Base-by-base conservation (phyloP, 2,329 filamentous ascomycete species). In the Trichoderma arundinaceum region DNA sequence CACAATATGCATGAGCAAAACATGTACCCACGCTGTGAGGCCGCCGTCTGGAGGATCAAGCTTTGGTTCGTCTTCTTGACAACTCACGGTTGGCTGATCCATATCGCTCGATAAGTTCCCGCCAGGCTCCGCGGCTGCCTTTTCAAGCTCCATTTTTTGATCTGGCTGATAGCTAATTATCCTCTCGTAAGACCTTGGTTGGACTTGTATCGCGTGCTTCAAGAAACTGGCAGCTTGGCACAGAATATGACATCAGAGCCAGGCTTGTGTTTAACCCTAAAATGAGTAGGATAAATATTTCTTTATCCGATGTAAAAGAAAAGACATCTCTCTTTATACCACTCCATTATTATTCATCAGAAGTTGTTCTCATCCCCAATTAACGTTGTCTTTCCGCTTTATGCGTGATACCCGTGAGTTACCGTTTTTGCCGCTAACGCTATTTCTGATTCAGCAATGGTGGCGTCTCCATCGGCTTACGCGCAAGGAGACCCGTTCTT, bases 391-490 rank as follows among this genome's bases (percentile, higher is more conserved):
- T 49, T 41, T 22, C 57, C 57, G 57, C 33, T 60, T 39, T 60
- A 60, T 60, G 57, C 57, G 57, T 60, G 33, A 60, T 60, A 60
- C 32, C 57, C 57, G 56, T 49, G 19, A 10, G 7, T 48, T 54
- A 15, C 52, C 52, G 52, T 56, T 41, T 41, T 56, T 56, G 19
- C 52, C 38, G 52, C 33, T 13, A 28, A 39, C 44, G 33, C 33
- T 35, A 39, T 48, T n/a, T 49, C 43, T 35, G 13, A 7, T 17
- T 33, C 5, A 15, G 53, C 13, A 44, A 17, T 2, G 4, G 22
- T 28, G 22, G 22, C 22, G 19, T 33, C 38, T 22, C 38, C 53
- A 38, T 41, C 28, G 46, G 22, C 10, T 44, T 15, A 32, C 53
- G 53, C 53, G 32, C n/a, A 44, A n/a, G 6, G 15, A 57, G 32